Evolutionary conservation across 768 basidiomycete species (phyloP), one percentile per base, ranked within the genome.

Genomic region (Russula vinacea): DNA sequence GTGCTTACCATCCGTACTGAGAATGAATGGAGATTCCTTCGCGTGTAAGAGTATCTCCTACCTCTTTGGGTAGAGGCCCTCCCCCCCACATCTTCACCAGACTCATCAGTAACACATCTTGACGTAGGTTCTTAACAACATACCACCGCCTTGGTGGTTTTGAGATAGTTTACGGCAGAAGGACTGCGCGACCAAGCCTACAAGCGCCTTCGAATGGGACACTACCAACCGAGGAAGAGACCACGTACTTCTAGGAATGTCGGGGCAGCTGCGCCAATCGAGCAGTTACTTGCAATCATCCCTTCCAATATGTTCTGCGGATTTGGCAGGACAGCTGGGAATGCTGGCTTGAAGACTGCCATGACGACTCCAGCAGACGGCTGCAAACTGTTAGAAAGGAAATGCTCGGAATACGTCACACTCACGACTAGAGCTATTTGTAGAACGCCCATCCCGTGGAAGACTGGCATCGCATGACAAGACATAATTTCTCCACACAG

Each of bases 161-260:
- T 67, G 45, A 73, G 54, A 39, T 72, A 67, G 13, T 55, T 42
- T n/a, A 74, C 60, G 5, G 69, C 59, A 19, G 45, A 32, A 14
- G 68, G 60, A 54, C 58, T 56, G 16, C 63, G 56, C n/a, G 71
- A 64, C 73, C 73, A 74, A 22, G 66, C 66, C 73, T 74, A 16
- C 9, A 44, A 9, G 14, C 42, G 22, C 24, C 32, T 5, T 54
- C 24, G 29, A 39, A 58, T 59, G 10, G 44, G 17, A 29, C 2
- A 32, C 2, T 26, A 37, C 5, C 19, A 42, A 50, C 26, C 9
- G 50, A 58, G 1, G 33, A 22, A 24, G 56, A 2, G 29, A 16
- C 24, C 22, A 40, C 62, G 3, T 59, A 76, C 77, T 70, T 77
- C 74, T 13, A 77, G 51, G 59, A 77, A 74, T 3, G 71, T 61